Conservation (phyloP, 805 yeast species). For the Hanseniaspora meyeri region DNA sequence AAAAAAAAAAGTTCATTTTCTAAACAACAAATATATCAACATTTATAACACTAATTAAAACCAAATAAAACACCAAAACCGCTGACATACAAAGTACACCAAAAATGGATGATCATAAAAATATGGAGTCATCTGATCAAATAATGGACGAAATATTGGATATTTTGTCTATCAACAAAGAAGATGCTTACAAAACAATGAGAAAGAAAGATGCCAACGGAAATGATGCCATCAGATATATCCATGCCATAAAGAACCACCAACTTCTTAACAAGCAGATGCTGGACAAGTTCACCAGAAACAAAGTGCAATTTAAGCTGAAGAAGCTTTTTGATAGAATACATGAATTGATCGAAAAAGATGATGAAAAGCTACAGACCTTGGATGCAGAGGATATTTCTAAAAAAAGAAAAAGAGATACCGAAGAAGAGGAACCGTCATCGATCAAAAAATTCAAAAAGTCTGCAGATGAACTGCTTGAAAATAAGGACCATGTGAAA, state of each 20-base stretch:
- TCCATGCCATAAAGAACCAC: conserved; percentile 14
- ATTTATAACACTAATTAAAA: neutral
- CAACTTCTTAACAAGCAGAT: conserved; percentile 16
- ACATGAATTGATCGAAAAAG: conserved; percentile 16
- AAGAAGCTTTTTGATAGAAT: conserved; percentile 14
- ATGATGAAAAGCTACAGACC: conserved; percentile 1
- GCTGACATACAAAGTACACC: neutral
- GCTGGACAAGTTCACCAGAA: conserved; percentile 21
- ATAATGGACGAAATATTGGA: neutral
- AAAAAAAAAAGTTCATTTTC: neutral
- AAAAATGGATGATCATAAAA: neutral
- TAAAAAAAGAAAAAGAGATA: neutral
- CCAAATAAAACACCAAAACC: neutral
- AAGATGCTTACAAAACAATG: conserved; percentile 22
- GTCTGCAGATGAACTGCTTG: conserved; percentile 12
- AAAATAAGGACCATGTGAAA: conserved; percentile 5
- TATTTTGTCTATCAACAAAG: neutral
- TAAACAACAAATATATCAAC: neutral
- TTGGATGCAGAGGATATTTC: conserved; percentile 6
- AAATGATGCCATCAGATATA: conserved; percentile 22
- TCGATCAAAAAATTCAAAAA: conserved; percentile 18
- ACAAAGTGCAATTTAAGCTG: conserved; percentile 16
- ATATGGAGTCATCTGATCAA: neutral
- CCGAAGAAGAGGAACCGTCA: conserved; percentile 15
- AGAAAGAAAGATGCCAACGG: conserved; percentile 23